Conservation (phyloP, 148 eudicot genomes). For the Dianthus caryophyllus region DNA sequence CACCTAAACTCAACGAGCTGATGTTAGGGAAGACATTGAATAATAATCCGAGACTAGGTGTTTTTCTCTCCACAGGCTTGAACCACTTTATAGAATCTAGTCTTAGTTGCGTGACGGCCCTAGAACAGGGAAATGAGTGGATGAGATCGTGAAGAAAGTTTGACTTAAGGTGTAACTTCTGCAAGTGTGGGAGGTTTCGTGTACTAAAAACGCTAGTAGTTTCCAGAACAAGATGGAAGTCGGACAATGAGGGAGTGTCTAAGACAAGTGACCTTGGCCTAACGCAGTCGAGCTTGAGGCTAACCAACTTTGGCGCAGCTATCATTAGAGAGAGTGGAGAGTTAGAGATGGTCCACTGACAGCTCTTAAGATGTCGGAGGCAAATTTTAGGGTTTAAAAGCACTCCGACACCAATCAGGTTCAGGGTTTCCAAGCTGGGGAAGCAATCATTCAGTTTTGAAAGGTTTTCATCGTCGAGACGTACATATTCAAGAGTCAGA, state of each 20-base stretch:
- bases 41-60: constrained; percentile 30
- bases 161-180: constrained; percentile 39
- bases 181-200: constrained; percentile 34
- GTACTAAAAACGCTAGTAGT: constrained; percentile 26
- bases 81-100: constrained; percentile 30
- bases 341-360: constrained; percentile 53
- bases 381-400: constrained; percentile 47
- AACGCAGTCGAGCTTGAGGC: constrained; percentile 52
- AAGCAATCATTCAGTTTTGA: constrained; percentile 45
- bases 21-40: constrained; percentile 41
- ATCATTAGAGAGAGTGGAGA: constrained; percentile 53
- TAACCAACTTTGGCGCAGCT: constrained; percentile 44
- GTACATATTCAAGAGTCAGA: constrained; percentile 57
- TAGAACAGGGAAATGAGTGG: constrained; percentile 29
- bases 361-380: constrained; percentile 47
- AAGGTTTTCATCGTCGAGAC: constrained; percentile 63
- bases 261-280: constrained; percentile 46
- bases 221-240: constrained; percentile 48
- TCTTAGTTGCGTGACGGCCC: constrained; percentile 31
- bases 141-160: constrained; percentile 28
- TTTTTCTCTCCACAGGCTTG: constrained; percentile 12
- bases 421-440: constrained; percentile 47
- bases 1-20: constrained; percentile 39
- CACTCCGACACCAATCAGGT: constrained; percentile 68
- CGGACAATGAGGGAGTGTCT: constrained; percentile 42